These are phyloP conservation scores for Zymoseptoria passerinii DNA, from an alignment of 2,329 filamentous ascomycete species.

Conservation along the genomic window DNA sequence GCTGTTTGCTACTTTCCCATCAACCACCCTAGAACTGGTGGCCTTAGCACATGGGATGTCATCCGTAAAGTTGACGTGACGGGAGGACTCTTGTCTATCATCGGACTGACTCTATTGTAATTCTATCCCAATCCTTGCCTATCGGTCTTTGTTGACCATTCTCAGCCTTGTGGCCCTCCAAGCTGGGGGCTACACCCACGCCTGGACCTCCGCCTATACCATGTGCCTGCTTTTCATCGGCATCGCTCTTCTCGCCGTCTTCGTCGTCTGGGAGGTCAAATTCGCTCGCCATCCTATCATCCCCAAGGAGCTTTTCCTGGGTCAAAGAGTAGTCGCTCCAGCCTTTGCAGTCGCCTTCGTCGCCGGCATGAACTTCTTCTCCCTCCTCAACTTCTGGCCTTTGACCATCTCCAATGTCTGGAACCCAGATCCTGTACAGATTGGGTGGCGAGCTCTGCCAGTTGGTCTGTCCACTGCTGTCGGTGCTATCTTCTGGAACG, in stretches of 20 bases:
- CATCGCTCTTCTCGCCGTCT: conserved; percentile 28
- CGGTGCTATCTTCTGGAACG: conserved; percentile 48
- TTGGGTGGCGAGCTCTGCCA: conserved; percentile 55
- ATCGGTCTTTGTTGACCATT: background rate
- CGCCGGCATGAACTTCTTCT: conserved; percentile 31
- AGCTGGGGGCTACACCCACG: conserved; percentile 33
- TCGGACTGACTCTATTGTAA: conserved; percentile 39
- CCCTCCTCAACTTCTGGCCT: conserved; percentile 49
- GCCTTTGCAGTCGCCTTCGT: conserved; percentile 32
- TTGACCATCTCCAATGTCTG: conserved; percentile 56
- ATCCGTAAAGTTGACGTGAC: conserved; percentile 43
- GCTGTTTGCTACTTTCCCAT: conserved; percentile 47
- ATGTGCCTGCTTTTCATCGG: conserved; percentile 32
- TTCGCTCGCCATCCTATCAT: conserved; percentile 34
- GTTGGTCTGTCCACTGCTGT: conserved; percentile 55
- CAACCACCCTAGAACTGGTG: conserved; percentile 36
- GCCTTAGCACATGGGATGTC: conserved; percentile 34
- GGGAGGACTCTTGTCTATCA: conserved; percentile 43
- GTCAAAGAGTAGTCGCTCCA: conserved; percentile 26
- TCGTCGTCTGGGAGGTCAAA: conserved; percentile 32
- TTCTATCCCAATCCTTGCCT: background rate
- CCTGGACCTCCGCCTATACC: conserved; percentile 33
- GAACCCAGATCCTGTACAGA: conserved; percentile 52
- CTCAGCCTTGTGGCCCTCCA: conserved; percentile 32
- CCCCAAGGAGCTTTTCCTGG: conserved; percentile 26